These are phyloP conservation scores for Lablab purpureus DNA, from an alignment of 306 rosid genomes.

Conservation along the genomic window DNA sequence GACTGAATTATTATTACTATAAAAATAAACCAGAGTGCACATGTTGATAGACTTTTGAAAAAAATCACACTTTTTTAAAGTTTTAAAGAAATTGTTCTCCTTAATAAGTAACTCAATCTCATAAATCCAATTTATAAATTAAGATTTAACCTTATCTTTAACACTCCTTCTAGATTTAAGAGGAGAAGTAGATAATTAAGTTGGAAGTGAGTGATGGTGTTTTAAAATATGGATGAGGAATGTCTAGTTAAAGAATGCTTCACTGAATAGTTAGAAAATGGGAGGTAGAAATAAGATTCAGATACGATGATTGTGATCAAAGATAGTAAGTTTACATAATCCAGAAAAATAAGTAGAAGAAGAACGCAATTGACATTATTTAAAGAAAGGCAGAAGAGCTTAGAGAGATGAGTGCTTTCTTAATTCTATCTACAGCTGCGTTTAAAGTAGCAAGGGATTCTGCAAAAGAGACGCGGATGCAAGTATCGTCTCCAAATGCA, in stretches of 20 bases:
- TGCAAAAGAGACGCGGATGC: conserved; percentile 86
- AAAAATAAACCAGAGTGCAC: too few relatives aligned
- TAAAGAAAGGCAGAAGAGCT: conserved; percentile 41
- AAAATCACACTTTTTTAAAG: too few relatives aligned
- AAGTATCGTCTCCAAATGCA: conserved; percentile 81
- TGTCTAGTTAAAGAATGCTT: background rate
- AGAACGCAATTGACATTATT: too few relatives aligned
- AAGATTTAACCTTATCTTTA: too few relatives aligned
- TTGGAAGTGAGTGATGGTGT: background rate
- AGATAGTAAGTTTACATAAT: too few relatives aligned
- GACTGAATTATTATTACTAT: too few relatives aligned
- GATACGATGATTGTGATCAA: background rate
- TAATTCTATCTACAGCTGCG: conserved; percentile 80
- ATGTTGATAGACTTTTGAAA: too few relatives aligned
- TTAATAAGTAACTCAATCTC: too few relatives aligned
- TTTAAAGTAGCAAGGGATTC: conserved; percentile 69
- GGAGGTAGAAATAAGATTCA: background rate
- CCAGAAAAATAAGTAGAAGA: too few relatives aligned
- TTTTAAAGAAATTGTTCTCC: too few relatives aligned
- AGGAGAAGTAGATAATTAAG: background rate
- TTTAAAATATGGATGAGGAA: background rate
- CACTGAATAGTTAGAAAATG: background rate
- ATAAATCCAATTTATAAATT: too few relatives aligned
- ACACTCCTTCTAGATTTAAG: background rate
- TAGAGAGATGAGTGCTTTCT: conserved; percentile 63